Base-by-base conservation (phyloP, 306 rosid genomes). In the Ormosia semicastrata region DNA sequence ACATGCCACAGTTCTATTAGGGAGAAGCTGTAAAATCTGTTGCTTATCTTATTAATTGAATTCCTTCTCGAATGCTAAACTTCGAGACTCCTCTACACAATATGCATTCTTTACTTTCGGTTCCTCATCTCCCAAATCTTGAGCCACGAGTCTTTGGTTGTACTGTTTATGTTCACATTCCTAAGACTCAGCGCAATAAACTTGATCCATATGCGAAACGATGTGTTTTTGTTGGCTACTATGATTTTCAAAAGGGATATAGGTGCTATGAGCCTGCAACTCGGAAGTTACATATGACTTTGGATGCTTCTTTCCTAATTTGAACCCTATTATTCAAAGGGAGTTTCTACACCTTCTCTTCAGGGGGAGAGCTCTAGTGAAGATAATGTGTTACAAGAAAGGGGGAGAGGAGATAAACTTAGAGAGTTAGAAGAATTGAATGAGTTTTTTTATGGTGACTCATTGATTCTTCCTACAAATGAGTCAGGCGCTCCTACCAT, bases 141-240 rank as follows among this genome's bases (percentile, higher is more conserved):
- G 66, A 71, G 13, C 73, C 69, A 18, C 6, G 36, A 0, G 37
- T 78, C 0, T 66, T 67, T 30, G 60, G 69, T 2, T 66, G 75
- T 39, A 30, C 0, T 5, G 29, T 11, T 0, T 80, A 43, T 60
- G 71, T 80, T 34, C 64, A 46, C 7, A 24, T 82, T 2, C 56
- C 56, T 0, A 66, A 41, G 14, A 6, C 0, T 2, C 4, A 13
- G 0, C 3, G 65, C 3, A 44, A 15, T 11, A 82, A 66, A 44
- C 37, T 81, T 43, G 72, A 75, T 17, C 37, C 2, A 34, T 54
- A 71, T 54, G 71, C 53, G 0, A 8, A 10, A 10, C 2, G 6
- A 3, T 82, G 41, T 53, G 15, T 74, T 1, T 82, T 56, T 65
- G 41, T 82, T 14, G 73, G 76, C 4, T 79, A 79, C 5, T 13